Conservation (phyloP, 139 green algal species). For the Pseudopediastrum boryanum region DNA sequence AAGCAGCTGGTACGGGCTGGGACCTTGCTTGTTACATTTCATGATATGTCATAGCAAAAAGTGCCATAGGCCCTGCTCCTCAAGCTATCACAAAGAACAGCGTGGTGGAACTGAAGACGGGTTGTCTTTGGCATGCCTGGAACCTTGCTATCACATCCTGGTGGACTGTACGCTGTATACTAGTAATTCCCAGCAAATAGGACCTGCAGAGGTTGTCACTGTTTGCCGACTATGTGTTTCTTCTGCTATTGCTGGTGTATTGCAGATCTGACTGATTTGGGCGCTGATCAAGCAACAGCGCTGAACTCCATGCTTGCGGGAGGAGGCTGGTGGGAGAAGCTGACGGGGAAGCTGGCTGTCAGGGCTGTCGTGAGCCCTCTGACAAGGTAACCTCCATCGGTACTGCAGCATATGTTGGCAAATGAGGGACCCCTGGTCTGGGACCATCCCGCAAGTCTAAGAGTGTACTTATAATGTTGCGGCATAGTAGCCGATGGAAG, state of each 20-base stretch:
- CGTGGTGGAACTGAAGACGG: too few relatives aligned
- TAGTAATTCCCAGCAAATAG: not conserved
- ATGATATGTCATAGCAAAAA: too few relatives aligned
- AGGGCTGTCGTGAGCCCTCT: slow-evolving; percentile 58
- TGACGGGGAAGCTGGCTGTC: slow-evolving; percentile 45
- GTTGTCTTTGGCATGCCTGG: not conserved
- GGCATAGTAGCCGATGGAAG: too few relatives aligned
- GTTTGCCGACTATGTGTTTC: too few relatives aligned
- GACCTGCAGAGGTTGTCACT: not conserved
- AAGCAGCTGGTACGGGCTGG: not conserved
- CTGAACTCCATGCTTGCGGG: slow-evolving; percentile 59
- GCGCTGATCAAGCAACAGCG: slow-evolving; percentile 48
- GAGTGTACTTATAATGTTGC: too few relatives aligned
- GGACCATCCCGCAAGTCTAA: too few relatives aligned
- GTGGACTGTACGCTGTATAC: not conserved
- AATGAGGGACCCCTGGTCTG: too few relatives aligned
- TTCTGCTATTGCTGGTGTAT: not conserved
- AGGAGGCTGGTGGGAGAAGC: slow-evolving; percentile 50
- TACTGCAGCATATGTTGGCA: too few relatives aligned
- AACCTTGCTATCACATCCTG: not conserved
- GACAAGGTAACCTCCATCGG: too few relatives aligned
- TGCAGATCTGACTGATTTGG: slow-evolving; percentile 63
- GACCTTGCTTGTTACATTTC: not conserved
- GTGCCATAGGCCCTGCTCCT: too few relatives aligned
- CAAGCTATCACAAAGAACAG: too few relatives aligned